Base-by-base conservation (phyloP, 2,329 filamentous ascomycete genomes). In the Colletotrichum graminicola region DNA sequence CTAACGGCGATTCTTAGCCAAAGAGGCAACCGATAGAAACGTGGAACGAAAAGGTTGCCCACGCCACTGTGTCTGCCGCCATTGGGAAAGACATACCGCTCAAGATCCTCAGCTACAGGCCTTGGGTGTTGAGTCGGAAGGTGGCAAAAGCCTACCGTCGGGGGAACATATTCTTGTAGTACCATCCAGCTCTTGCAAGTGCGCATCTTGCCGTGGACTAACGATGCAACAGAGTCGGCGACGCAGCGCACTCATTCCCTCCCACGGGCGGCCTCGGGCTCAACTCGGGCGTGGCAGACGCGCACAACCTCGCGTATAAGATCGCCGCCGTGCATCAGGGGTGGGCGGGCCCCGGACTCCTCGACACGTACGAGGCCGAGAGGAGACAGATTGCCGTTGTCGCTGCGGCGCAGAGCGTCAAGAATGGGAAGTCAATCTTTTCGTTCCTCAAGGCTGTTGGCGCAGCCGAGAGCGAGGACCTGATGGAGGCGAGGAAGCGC, bases 401-500 rank as follows among this genome's bases (percentile, higher is more conserved):
- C 0, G 83, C 83, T 62, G 80, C 82, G 0, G 74, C 77, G 4
- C 83, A 85, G 65, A 84, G 82, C 66, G 79, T 84, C 47, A 83
- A 84, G 64, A 85, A 85, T 32, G 83, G 83, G 2, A 77, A 79
- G 52, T 76, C 82, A 52, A 84, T 85, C 6, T 85, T 84, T 52
- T 76, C 75, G 0, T 78, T 84, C 1, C 74, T 84, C 21, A 82
- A 83, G 52, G 77, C 77, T 0, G 65, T 84, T 1, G 81, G 82
- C 0, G 80, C 80, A 0, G 80, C 81, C 5, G 78, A 76, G 6
- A 74, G 74, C 18, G 75, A 76, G 1, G 74, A 78, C 29, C 45
- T 78, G 0, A 75, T 78, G 54, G 73, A 78, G 39, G 76, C 79
- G 6, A 74, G 79, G 49, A 71, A 72, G 41, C 80, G 78, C 56